phyloP scores from a whole-genome alignment of 257 asterid species.

The Euphrasia confusa region DNA sequence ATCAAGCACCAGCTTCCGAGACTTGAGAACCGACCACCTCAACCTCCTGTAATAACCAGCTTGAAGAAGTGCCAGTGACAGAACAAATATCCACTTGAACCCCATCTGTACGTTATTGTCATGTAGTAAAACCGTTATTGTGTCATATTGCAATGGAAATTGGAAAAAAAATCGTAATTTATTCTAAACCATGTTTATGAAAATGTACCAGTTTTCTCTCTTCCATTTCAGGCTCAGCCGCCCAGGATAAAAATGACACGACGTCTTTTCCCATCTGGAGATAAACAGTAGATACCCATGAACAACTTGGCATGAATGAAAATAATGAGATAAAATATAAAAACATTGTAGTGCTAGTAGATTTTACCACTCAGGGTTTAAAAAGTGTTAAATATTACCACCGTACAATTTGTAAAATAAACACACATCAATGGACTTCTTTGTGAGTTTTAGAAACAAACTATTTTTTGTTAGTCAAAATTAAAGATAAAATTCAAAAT shows the following conservation, averaged over 20 bases:
- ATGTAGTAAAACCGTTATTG: not conserved
- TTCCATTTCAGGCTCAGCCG: conserved; percentile 72
- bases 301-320: not conserved
- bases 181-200: not conserved
- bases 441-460: not conserved
- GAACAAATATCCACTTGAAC: conserved; percentile 63
- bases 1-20: conserved; percentile 56
- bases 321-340: no score
- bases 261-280: conserved; percentile 60
- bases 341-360: no score
- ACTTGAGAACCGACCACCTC: conserved; percentile 57
- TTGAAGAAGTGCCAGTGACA: conserved; percentile 59
- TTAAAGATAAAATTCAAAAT: no score
- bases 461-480: no score
- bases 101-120: conserved; percentile 51
- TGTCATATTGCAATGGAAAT: not conserved
- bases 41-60: conserved; percentile 57
- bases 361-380: no score
- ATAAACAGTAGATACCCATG: not conserved
- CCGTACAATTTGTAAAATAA: not conserved
- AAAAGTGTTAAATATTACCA: no score
- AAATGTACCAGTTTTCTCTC: conserved; percentile 51
- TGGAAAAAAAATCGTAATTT: not conserved
- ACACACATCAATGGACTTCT: not conserved
- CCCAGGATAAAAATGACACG: conserved; percentile 52